Evolutionary conservation across 208 protist species (phyloP).

Genomic region (Polymyxa betae): DNA sequence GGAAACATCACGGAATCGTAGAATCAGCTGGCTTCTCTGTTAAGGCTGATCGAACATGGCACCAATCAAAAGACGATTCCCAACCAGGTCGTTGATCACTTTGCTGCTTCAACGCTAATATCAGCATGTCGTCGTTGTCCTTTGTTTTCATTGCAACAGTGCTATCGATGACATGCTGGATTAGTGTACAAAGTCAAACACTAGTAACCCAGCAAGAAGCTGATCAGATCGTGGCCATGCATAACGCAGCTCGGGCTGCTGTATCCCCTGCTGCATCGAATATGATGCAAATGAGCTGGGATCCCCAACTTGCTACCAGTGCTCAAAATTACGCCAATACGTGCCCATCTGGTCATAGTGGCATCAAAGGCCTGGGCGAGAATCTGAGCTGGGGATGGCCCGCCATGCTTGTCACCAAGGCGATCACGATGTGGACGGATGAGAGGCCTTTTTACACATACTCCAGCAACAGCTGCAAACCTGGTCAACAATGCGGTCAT

Average conservation of each 20-base stretch:
- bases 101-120: too few relatives aligned
- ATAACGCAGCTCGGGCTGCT: neutral
- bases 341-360: neutral
- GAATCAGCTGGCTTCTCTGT: too few relatives aligned
- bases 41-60: too few relatives aligned
- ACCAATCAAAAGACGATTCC: too few relatives aligned
- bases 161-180: too few relatives aligned
- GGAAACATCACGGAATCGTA: too few relatives aligned
- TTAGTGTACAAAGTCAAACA: too few relatives aligned
- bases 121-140: too few relatives aligned
- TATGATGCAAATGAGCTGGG: neutral
- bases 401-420: neutral
- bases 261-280: neutral
- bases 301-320: neutral
- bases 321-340: constrained; percentile 17
- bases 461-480: neutral
- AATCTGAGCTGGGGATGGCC: constrained; percentile 43
- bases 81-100: too few relatives aligned
- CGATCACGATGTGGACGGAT: neutral
- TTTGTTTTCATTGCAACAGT: too few relatives aligned
- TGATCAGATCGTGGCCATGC: constrained; percentile 3
- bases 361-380: neutral
- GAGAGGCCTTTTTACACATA: neutral
- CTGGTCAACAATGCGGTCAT: neutral
- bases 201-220: too few relatives aligned